These are phyloP conservation scores for Dionaea muscipula DNA, from an alignment of 179 eudicot genomes.

Conservation along the genomic window DNA sequence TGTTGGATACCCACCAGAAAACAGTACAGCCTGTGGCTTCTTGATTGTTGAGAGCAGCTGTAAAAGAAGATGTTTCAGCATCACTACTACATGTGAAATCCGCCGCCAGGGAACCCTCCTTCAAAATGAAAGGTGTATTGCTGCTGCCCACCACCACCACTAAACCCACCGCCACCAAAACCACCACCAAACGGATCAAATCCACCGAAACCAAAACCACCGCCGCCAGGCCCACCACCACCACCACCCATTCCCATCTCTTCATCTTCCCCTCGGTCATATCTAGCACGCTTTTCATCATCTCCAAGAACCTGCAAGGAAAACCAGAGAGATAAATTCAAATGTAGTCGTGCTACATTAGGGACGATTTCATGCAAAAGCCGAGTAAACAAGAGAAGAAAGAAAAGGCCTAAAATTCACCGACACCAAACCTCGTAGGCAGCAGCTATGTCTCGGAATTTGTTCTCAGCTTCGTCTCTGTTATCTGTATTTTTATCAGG, in stretches of 20 bases:
- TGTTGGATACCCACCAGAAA: too few relatives aligned
- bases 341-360: too few relatives aligned
- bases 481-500: constrained; percentile 89
- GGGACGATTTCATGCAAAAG: too few relatives aligned
- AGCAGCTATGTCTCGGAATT: constrained; percentile 81
- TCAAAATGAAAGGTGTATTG: constrained; percentile 85
- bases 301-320: constrained; percentile 61
- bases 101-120: constrained; percentile 88
- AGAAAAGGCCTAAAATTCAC: background rate
- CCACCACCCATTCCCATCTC: constrained; percentile 64
- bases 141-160: constrained; percentile 64
- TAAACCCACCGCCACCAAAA: constrained; percentile 52
- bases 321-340: constrained; percentile 1
- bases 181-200: constrained; percentile 78
- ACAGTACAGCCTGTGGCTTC: too few relatives aligned
- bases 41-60: background rate
- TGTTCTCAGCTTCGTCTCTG: constrained; percentile 75
- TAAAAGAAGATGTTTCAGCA: constrained; percentile 11
- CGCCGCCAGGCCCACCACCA: constrained; percentile 73
- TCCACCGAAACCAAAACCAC: constrained; percentile 71
- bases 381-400: background rate
- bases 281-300: constrained; percentile 77
- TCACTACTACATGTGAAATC: constrained; percentile 57
- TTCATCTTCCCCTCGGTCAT: constrained; percentile 85
- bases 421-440: constrained; percentile 65